Evolutionary conservation across 805 yeast species (phyloP).

Genomic region (Pichia insulana): DNA sequence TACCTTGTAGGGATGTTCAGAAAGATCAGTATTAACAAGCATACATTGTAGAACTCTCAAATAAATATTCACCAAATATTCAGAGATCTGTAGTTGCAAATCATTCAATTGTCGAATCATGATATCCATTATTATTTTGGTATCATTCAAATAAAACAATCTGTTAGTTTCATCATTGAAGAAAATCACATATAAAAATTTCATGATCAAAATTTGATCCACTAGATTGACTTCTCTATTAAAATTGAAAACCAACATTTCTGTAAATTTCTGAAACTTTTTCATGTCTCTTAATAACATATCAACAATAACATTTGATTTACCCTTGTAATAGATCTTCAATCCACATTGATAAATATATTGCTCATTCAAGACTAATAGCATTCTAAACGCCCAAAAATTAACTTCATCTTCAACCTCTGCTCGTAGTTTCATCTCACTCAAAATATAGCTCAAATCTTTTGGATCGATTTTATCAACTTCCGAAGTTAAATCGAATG

Average conservation of each 20-base stretch:
- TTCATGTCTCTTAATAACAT: slow-evolving; percentile 38
- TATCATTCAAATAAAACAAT: slow-evolving; percentile 72
- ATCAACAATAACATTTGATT: slow-evolving; percentile 44
- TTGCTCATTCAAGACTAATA: slow-evolving; percentile 79
- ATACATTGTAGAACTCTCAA: slow-evolving; percentile 68
- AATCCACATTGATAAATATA: slow-evolving; percentile 40
- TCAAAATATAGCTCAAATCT: slow-evolving; percentile 37
- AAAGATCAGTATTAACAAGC: slow-evolving; percentile 54
- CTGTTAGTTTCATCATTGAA: slow-evolving; percentile 57
- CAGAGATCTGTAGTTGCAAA: slow-evolving; percentile 47
- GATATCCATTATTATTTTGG: slow-evolving; percentile 77
- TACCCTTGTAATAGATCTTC: slow-evolving; percentile 10
- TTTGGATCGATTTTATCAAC: slow-evolving; percentile 8
- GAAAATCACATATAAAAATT: slow-evolving; percentile 66
- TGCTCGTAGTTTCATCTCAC: slow-evolving; percentile 33
- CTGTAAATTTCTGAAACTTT: slow-evolving; percentile 48
- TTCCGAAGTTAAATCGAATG: slow-evolving; percentile 31
- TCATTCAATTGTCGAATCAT: slow-evolving; percentile 71
- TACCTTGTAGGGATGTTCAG: slow-evolving; percentile 47
- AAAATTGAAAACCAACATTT: slow-evolving; percentile 63
- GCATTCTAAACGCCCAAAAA: slow-evolving; percentile 58
- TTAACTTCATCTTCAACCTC: slow-evolving; percentile 48
- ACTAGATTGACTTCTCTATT: slow-evolving; percentile 69
- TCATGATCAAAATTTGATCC: slow-evolving; percentile 68
- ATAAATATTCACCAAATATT: slow-evolving; percentile 56